These are phyloP conservation scores for Chlorella sp. DNA, from an alignment of 139 green algal species.

Conservation along the genomic window DNA sequence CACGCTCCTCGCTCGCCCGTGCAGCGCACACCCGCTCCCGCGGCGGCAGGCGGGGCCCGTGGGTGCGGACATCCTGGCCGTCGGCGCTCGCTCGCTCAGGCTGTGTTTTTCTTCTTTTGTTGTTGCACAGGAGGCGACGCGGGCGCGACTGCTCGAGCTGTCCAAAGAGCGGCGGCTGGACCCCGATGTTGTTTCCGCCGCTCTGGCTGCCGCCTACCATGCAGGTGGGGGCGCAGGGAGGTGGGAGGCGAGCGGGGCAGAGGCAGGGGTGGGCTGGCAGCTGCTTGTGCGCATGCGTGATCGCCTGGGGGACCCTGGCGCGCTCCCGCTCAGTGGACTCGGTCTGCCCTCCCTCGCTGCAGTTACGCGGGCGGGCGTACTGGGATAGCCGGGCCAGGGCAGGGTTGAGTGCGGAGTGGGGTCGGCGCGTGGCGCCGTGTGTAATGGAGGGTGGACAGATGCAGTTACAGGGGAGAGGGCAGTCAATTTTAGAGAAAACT, in stretches of 20 bases:
- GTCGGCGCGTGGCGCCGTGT: no score
- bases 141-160: background rate
- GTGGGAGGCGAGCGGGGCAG: background rate
- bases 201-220: slow-evolving; percentile 33
- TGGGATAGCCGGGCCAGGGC: no score
- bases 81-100: background rate
- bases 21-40: background rate
- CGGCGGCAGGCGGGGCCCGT: background rate
- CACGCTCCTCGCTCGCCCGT: background rate
- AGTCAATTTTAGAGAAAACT: no score
- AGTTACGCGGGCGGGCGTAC: no score
- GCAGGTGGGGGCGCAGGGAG: background rate
- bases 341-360: no score
- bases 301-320: no score
- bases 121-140: background rate
- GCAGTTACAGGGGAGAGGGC: no score
- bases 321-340: no score
- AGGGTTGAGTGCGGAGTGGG: no score
- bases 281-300: no score
- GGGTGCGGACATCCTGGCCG: no score
- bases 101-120: background rate
- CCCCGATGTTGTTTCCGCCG: background rate
- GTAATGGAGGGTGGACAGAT: no score
- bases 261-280: background rate
- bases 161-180: slow-evolving; percentile 15